phyloP scores from a whole-genome alignment of 2,329 filamentous ascomycete species.

The Sclerotinia minor region DNA sequence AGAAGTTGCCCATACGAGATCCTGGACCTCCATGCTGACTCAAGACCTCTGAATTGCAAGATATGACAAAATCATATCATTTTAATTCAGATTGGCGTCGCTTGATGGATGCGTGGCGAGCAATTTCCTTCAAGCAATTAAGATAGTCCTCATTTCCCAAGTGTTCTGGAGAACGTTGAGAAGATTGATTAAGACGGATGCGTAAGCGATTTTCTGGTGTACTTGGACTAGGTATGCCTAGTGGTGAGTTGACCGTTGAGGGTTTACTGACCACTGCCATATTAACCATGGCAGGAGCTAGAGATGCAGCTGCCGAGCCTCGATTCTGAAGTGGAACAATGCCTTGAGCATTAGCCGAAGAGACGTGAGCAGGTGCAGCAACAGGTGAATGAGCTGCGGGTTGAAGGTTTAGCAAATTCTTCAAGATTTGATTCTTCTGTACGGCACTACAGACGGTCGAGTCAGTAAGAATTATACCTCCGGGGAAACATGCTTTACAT shows the following conservation, averaged over 20 bases:
- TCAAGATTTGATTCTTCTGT: conserved; percentile 40
- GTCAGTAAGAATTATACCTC: conserved; percentile 5
- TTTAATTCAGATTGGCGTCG: neutral
- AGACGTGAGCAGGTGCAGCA: conserved; percentile 37
- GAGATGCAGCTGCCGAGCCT: conserved; percentile 41
- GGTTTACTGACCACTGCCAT: conserved; percentile 3
- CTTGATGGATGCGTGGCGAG: conserved; percentile 12
- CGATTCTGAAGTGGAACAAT: conserved; percentile 40
- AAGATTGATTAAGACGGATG: neutral
- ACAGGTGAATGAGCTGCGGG: conserved; percentile 29
- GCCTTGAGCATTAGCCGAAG: conserved; percentile 40
- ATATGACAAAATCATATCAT: neutral
- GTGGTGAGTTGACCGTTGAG: conserved; percentile 3
- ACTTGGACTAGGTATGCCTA: conserved; percentile 2
- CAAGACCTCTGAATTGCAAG: neutral
- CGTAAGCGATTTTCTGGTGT: conserved; percentile 20
- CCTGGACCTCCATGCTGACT: neutral
- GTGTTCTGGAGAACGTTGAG: conserved; percentile 19
- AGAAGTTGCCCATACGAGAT: neutral
- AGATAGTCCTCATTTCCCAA: conserved; percentile 22
- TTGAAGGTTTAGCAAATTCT: conserved; percentile 39
- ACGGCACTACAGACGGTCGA: conserved; percentile 29
- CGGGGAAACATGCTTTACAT: conserved; percentile 18
- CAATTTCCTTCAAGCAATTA: conserved; percentile 17
- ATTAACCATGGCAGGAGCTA: conserved; percentile 34